Conservation (phyloP, 2,329 filamentous ascomycete species). For the Hypoxylon sp. region DNA sequence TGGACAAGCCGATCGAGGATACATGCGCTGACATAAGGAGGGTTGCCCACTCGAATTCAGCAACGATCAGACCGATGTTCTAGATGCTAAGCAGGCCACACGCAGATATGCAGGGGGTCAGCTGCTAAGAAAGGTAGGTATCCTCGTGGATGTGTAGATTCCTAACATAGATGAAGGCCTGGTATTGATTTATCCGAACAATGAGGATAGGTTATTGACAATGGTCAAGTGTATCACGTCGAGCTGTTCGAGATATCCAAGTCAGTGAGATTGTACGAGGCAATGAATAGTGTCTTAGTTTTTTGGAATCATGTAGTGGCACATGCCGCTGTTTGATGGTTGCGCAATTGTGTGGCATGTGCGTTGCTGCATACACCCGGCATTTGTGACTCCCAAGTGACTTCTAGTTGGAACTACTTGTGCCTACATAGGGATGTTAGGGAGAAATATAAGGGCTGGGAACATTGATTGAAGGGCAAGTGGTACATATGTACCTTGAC, state of each 20-base stretch:
- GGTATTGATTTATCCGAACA: constrained; percentile 10
- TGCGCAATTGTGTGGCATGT: constrained; percentile 35
- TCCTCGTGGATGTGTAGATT: constrained; percentile 25
- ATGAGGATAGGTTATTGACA: constrained; percentile 6
- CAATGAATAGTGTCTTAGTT: constrained; percentile 17
- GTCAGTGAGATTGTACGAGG: constrained; percentile 17
- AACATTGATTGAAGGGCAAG: too few species aligned
- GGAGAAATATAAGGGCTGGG: constrained; percentile 1
- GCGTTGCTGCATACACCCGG: constrained; percentile 38
- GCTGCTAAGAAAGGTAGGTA: constrained; percentile 42
- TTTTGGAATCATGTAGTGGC: constrained; percentile 29
- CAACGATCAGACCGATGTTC: constrained; percentile 35
- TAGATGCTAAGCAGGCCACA: constrained; percentile 39
- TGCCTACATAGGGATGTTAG: too few species aligned
- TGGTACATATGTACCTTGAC: constrained; percentile 17
- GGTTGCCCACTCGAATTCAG: constrained; percentile 17
- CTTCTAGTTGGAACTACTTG: constrained; percentile 21
- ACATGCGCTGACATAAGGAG: constrained; percentile 32
- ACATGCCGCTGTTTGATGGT: constrained; percentile 36
- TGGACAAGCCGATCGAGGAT: constrained; percentile 34
- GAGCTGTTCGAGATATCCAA: constrained; percentile 28
- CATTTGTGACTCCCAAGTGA: constrained; percentile 35
- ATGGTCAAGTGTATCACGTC: constrained; percentile 22
- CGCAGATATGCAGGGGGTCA: constrained; percentile 36
- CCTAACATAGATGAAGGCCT: background rate